A percentile compares a stretch with the other conserved stretches of the same genome.
phyloP scores from a whole-genome alignment of 768 basidiomycete genomes.

The Amanita subjunquillea region DNA sequence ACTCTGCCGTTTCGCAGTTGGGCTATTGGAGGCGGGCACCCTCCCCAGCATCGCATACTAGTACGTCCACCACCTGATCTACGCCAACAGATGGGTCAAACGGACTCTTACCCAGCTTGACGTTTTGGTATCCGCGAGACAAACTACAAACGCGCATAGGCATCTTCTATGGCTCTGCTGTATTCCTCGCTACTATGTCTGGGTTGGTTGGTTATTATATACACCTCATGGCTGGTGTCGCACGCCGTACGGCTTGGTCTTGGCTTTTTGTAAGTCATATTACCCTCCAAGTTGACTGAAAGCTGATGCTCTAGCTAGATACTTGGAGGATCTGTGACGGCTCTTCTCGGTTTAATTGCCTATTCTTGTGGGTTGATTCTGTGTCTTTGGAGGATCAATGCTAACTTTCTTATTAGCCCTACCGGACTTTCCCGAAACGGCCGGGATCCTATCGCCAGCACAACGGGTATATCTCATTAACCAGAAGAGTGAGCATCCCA shows the following conservation, averaged over 20 bases:
- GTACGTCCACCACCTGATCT: slow-evolving; percentile 21
- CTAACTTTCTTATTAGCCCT: slow-evolving; percentile 27
- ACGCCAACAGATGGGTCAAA: background rate
- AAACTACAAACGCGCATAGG: slow-evolving; percentile 50
- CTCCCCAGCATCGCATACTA: slow-evolving; percentile 72
- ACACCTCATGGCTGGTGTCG: slow-evolving; percentile 36
- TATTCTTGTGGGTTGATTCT: slow-evolving; percentile 27
- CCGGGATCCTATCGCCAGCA: slow-evolving; percentile 49
- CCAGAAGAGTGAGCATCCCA: slow-evolving; percentile 36
- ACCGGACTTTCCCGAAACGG: slow-evolving; percentile 52
- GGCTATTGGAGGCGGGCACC: slow-evolving; percentile 58
- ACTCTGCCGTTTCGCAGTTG: slow-evolving; percentile 12
- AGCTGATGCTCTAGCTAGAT: slow-evolving; percentile 26
- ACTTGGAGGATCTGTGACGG: slow-evolving; percentile 54
- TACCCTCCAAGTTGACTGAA: background rate
- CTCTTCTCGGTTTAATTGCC: slow-evolving; percentile 42
- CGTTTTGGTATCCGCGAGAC: slow-evolving; percentile 60
- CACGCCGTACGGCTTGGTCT: slow-evolving; percentile 44
- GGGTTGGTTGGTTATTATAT: slow-evolving; percentile 49
- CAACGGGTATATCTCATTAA: slow-evolving; percentile 44
- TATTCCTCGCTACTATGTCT: slow-evolving; percentile 53
- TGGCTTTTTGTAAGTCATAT: slow-evolving; percentile 50
- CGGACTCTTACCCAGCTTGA: slow-evolving; percentile 28
- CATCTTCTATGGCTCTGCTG: slow-evolving; percentile 57
- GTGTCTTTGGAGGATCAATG: background rate